A percentile compares a stretch with the other conserved stretches of the same genome.
Conservation (phyloP, 805 yeast species). For the Jamesozyma piceae region DNA sequence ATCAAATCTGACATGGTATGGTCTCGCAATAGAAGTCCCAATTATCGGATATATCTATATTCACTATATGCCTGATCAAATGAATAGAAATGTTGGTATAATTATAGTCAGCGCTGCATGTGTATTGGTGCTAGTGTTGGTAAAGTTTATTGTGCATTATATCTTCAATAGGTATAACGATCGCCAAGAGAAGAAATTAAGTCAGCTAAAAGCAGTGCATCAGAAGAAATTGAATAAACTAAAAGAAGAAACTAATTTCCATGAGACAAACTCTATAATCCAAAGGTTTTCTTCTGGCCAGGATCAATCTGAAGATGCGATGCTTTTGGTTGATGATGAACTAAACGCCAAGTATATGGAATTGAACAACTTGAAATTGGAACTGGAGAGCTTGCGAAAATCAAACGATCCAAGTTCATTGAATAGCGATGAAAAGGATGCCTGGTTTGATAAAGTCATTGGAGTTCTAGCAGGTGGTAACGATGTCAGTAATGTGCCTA, state of each 20-base stretch:
- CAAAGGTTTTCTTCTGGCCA: constrained; percentile 50
- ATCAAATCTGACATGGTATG: constrained; percentile 14
- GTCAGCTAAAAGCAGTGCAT: constrained; percentile 37
- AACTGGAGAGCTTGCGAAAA: constrained; percentile 15
- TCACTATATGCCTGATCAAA: not conserved
- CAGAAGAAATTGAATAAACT: constrained; percentile 52
- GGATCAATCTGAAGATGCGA: constrained; percentile 38
- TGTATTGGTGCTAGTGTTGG: not conserved
- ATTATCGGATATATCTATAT: not conserved
- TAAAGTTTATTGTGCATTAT: constrained; percentile 8
- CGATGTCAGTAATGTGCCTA: constrained; percentile 8
- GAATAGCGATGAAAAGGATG: constrained; percentile 22
- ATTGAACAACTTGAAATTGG: constrained; percentile 31
- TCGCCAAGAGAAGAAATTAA: constrained; percentile 19
- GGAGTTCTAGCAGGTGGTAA: constrained; percentile 26
- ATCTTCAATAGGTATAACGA: constrained; percentile 6
- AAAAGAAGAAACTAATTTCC: constrained; percentile 64
- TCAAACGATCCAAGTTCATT: constrained; percentile 3
- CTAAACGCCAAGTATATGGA: constrained; percentile 33
- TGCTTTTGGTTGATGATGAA: constrained; percentile 37
- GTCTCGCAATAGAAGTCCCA: constrained; percentile 6
- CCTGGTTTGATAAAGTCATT: constrained; percentile 29
- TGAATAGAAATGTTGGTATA: not conserved
- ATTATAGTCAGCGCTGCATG: not conserved
- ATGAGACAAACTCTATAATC: constrained; percentile 65